Evolutionary conservation across 2,329 filamentous ascomycete species (phyloP), one percentile per base, ranked within the genome.

Genomic region (Aureobasidium sp.): DNA sequence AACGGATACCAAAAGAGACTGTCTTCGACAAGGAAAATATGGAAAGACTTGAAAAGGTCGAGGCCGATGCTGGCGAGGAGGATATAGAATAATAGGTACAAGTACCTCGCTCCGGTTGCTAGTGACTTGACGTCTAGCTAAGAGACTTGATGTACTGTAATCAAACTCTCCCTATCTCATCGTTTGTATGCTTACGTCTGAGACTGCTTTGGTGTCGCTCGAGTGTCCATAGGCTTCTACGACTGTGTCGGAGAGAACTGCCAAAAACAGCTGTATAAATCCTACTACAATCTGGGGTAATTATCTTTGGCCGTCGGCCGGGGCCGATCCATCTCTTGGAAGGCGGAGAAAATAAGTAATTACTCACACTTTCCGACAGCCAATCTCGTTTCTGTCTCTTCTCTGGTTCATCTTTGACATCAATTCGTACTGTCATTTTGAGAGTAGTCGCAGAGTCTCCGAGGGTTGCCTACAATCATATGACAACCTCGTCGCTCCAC

Each of bases 61-160:
- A 95, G 75, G 83, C 88, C 71, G 89, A 94, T 72, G 83, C 85
- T 37, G 93, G 89, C 87, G 90, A 90, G 68, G 89, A 65, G 3
- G 72, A 73, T 20, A 70, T 50, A 29, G 62, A 63, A 41, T 63
- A 60, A 32, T 8, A 32, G 36, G 42, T 46, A 46, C 26, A 44
- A 34, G 27, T 44, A 34, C 26, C 52, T 23, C 15, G 20, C 20
- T 20, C 20, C 20, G 20, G 29, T 55, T 55, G 52, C 39, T 44
- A 37, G 55, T 27, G n/a, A 26, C 29, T 32, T 23, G 39, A 34
- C 17, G 29, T n/a, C 53, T 26, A 29, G 13, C 53, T 36, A 9
- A 46, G 26, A 8, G 39, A 46, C 27, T 36, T 44, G n/a, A 44
- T 34, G 53, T 17, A 15, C n/a, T 29, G 5, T 47, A 13, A 27